Evolutionary conservation across 495 filamentous ascomycete genomes (phyloP), one percentile per base, ranked within the genome.

Genomic region (Talaromyces liani): DNA sequence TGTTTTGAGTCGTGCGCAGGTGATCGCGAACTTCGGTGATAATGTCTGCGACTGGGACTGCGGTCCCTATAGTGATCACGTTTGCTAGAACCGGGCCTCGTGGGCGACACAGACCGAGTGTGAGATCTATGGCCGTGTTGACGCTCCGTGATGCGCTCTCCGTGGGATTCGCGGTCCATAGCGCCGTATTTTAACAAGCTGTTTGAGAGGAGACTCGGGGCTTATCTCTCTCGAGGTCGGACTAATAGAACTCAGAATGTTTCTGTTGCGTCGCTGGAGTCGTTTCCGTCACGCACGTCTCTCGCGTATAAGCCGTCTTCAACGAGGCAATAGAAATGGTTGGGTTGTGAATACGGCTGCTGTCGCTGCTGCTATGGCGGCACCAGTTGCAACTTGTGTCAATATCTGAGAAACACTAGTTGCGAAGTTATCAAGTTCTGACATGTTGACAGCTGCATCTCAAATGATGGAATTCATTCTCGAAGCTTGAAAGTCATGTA

Each of bases 11-110:
- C 61, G 41, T 62, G 62, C 20, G 65, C 69, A 56, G 58, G 24
- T 10, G 68, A 69, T 60, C 70, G 70, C 18, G 68, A 68, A 29
- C 67, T 67, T 36, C 68, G 70, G 60, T 68, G 62, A 7, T 65
- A 60, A 12, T 66, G 66, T 60, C 67, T 64, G 59, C 57, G 59
- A 59, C 65, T 61, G 3, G 58, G 69, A 60, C 72, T 71, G 27
- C 66, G 69, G 65, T 72, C 69, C 34, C 60, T 29, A n/a, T 66
- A 66, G 29, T 58, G 66, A 20, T 67, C 24, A 27, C 60, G 63
- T 31, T 63, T 24, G 49, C 59, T 55, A 2, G 72, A 71, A 33
- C 68, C 67, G 10, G 67, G 58, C 53, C 67, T 71, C 14, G 69
- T 4, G 67, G 56, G 60, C 27, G 60, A 62, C n/a, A 53, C 22